Evolutionary conservation across 306 rosid species (phyloP).

Genomic region (Lotus japonicus): DNA sequence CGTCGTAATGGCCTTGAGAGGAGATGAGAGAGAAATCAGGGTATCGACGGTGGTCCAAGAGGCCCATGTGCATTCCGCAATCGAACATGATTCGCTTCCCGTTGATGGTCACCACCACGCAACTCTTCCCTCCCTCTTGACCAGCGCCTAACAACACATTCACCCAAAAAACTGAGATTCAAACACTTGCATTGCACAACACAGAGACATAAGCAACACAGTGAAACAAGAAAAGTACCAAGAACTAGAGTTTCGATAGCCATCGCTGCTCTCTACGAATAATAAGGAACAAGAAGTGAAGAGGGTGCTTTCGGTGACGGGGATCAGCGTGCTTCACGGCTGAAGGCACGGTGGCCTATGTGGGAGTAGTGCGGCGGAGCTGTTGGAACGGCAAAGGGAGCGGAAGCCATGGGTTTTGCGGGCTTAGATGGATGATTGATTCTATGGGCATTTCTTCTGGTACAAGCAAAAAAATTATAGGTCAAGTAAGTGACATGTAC

Average conservation of each 20-base stretch:
- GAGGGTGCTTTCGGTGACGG: no score
- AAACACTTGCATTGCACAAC: not conserved
- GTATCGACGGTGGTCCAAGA: conserved; percentile 61
- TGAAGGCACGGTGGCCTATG: no score
- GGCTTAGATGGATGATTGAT: no score
- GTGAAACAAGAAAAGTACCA: not conserved
- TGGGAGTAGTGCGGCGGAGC: no score
- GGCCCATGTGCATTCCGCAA: conserved; percentile 89
- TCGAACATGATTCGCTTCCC: conserved; percentile 93
- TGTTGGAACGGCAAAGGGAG: no score
- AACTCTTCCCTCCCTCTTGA: conserved; percentile 96
- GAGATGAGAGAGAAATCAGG: conserved; percentile 73
- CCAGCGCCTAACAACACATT: conserved; percentile 63
- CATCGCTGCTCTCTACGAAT: not conserved
- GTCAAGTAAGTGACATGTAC: no score
- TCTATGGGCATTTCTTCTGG: no score
- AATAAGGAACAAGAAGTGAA: not conserved
- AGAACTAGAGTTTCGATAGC: conserved; percentile 4
- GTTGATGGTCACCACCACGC: conserved; percentile 71
- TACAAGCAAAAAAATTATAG: no score
- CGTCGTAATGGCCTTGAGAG: conserved; percentile 29
- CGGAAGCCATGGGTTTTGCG: no score
- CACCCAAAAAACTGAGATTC: not conserved
- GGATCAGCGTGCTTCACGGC: no score
- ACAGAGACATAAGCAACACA: not conserved